A percentile compares a stretch with the other conserved stretches of the same genome.
These are phyloP conservation scores for Papilionanthe hybrid DNA, from an alignment of 116 monocot genomes.

Conservation along the genomic window DNA sequence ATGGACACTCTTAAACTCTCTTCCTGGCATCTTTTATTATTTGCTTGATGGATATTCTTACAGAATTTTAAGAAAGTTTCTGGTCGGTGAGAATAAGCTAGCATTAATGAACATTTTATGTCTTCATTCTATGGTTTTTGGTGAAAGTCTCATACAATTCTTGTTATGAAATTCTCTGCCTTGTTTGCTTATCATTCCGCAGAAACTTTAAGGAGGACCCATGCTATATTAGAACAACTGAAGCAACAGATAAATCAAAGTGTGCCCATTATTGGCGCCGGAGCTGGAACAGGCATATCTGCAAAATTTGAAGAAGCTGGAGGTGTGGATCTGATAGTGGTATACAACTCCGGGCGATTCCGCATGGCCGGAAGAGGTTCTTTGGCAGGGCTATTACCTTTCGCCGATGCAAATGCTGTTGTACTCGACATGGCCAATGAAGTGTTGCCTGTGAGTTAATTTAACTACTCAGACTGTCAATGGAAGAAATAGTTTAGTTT, in stretches of 20 bases:
- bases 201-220: slow-evolving; percentile 73
- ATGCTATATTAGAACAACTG: slow-evolving; percentile 46
- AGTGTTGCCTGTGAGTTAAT: slow-evolving; percentile 72
- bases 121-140: too few species aligned
- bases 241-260: slow-evolving; percentile 69
- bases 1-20: neutral
- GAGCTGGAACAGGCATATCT: slow-evolving; percentile 97
- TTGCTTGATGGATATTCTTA: neutral
- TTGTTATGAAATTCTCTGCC: neutral
- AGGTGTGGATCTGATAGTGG: slow-evolving; percentile 81
- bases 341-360: slow-evolving; percentile 92
- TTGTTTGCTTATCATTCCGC: slow-evolving; percentile 8
- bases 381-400: slow-evolving; percentile 87
- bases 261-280: slow-evolving; percentile 78
- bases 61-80: neutral
- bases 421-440: slow-evolving; percentile 97
- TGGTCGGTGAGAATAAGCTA: neutral
- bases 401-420: slow-evolving; percentile 94
- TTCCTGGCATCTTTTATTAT: neutral
- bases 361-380: slow-evolving; percentile 97
- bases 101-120: too few species aligned
- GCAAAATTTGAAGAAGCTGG: slow-evolving; percentile 98
- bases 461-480: neutral
- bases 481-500: too few species aligned
- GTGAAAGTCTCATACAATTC: neutral